Percentiles rank a stretch among this genome's conserved stretches.
phyloP scores from a whole-genome alignment of 129 eudicot species.

The Calendula officinalis region DNA sequence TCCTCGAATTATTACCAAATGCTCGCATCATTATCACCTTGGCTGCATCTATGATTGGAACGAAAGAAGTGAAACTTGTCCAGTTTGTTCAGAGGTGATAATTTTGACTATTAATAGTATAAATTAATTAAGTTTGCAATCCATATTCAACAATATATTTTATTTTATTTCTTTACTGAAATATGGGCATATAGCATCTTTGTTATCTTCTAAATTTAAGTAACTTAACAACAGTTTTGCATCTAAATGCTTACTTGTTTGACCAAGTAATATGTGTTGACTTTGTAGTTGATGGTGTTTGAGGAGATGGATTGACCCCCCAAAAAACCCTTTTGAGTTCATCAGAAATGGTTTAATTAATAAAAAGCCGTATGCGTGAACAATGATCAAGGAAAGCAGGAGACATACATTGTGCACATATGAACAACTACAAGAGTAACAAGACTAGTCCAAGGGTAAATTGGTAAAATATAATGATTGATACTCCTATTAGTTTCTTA shows the following conservation, averaged over 20 bases:
- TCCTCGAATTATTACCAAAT: slow-evolving; percentile 41
- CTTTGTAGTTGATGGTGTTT: slow-evolving; percentile 37
- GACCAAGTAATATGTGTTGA: slow-evolving; percentile 14
- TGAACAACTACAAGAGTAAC: slow-evolving; percentile 3
- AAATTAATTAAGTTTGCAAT: slow-evolving; percentile 9
- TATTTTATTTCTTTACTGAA: not conserved
- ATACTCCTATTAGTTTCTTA: slow-evolving; percentile 8
- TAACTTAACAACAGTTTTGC: not conserved
- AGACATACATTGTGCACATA: slow-evolving; percentile 25
- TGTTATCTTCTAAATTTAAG: not conserved
- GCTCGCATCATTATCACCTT: slow-evolving; percentile 37
- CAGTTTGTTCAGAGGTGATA: slow-evolving; percentile 38
- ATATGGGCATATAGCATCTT: not conserved
- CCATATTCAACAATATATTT: not conserved
- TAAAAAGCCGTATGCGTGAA: slow-evolving; percentile 29
- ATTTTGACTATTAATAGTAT: slow-evolving; percentile 13
- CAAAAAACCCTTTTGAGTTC: slow-evolving; percentile 38
- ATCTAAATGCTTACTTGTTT: slow-evolving; percentile 12
- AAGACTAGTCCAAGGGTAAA: slow-evolving; percentile 15
- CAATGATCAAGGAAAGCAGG: slow-evolving; percentile 39
- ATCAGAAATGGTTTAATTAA: slow-evolving; percentile 19
- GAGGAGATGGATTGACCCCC: slow-evolving; percentile 36
- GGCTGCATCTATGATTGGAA: slow-evolving; percentile 41
- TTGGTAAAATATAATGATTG: slow-evolving; percentile 29
- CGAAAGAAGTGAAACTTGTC: slow-evolving; percentile 42